Evolutionary conservation across 2,329 filamentous ascomycete species (phyloP).

Genomic region (Didymella pinodella): DNA sequence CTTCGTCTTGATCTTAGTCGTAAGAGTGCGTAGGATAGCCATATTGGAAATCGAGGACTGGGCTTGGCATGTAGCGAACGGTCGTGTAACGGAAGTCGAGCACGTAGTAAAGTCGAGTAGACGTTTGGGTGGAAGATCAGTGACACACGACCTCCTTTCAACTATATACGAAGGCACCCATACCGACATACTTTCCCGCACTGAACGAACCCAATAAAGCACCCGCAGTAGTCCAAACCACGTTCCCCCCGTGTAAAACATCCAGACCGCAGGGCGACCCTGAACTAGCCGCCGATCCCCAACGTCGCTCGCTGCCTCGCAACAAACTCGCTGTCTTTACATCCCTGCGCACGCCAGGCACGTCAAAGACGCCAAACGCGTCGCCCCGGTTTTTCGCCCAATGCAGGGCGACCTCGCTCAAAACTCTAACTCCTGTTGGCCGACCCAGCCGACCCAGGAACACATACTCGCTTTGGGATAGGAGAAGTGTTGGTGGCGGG

Average conservation of each 20-base stretch:
- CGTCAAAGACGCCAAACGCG: slow-evolving; percentile 18
- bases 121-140: slow-evolving; percentile 7
- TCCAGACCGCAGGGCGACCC: slow-evolving; percentile 24
- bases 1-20: slow-evolving; percentile 43
- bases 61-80: slow-evolving; percentile 16
- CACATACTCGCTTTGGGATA: slow-evolving; percentile 18
- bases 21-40: slow-evolving; percentile 43
- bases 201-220: slow-evolving; percentile 23
- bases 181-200: slow-evolving; percentile 20
- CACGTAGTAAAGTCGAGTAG: not conserved
- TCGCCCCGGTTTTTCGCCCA: slow-evolving; percentile 15
- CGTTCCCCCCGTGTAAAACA: slow-evolving; percentile 19
- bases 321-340: slow-evolving; percentile 8
- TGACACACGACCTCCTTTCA: slow-evolving; percentile 17
- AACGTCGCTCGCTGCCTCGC: slow-evolving; percentile 16
- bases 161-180: slow-evolving; percentile 19
- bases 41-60: slow-evolving; percentile 26
- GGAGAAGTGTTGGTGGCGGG: slow-evolving; percentile 11
- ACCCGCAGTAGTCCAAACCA: slow-evolving; percentile 25
- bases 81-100: not conserved
- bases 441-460: slow-evolving; percentile 16
- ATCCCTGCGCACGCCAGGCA: slow-evolving; percentile 15
- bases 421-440: slow-evolving; percentile 18
- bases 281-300: slow-evolving; percentile 22
- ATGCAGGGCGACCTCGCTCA: slow-evolving; percentile 7